These are phyloP conservation scores for Fusarium mangiferae DNA, from an alignment of 2,329 filamentous ascomycete genomes.

Conservation along the genomic window DNA sequence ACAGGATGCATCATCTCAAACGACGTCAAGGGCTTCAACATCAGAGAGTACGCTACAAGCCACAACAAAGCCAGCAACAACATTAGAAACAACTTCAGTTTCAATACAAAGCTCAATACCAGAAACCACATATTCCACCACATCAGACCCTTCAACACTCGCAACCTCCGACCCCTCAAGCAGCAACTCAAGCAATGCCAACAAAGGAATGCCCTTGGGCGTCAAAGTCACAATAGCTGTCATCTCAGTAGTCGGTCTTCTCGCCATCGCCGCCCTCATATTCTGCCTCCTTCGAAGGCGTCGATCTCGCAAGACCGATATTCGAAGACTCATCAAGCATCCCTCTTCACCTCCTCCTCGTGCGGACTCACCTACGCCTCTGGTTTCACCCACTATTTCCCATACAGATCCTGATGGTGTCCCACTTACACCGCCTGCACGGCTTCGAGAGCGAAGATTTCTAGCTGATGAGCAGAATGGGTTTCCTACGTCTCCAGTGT, in stretches of 20 bases:
- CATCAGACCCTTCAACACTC: slow-evolving; percentile 31
- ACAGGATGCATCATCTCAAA: background rate
- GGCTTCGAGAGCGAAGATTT: slow-evolving; percentile 59
- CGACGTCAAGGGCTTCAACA: background rate
- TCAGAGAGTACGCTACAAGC: background rate
- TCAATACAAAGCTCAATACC: slow-evolving; percentile 15
- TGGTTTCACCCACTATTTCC: slow-evolving; percentile 53
- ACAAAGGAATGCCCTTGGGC: slow-evolving; percentile 48
- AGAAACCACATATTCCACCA: slow-evolving; percentile 31
- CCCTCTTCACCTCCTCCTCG: slow-evolving; percentile 39
- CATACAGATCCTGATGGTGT: slow-evolving; percentile 30
- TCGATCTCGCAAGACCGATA: slow-evolving; percentile 20
- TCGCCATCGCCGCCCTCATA: slow-evolving; percentile 51
- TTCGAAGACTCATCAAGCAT: slow-evolving; percentile 32
- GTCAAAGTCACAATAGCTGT: slow-evolving; percentile 59
- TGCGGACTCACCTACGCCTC: slow-evolving; percentile 53
- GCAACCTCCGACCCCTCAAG: slow-evolving; percentile 21
- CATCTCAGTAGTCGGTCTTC: slow-evolving; percentile 52
- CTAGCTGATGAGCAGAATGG: slow-evolving; percentile 29
- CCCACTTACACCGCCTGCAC: slow-evolving; percentile 57
- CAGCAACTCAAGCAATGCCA: background rate
- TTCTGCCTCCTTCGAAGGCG: slow-evolving; percentile 51
- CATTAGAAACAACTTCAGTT: slow-evolving; percentile 1
- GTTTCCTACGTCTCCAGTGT: slow-evolving; percentile 54
- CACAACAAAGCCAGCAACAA: background rate